Evolutionary conservation across 2,329 filamentous ascomycete genomes (phyloP).

Genomic region (Diaporthe ampelina): DNA sequence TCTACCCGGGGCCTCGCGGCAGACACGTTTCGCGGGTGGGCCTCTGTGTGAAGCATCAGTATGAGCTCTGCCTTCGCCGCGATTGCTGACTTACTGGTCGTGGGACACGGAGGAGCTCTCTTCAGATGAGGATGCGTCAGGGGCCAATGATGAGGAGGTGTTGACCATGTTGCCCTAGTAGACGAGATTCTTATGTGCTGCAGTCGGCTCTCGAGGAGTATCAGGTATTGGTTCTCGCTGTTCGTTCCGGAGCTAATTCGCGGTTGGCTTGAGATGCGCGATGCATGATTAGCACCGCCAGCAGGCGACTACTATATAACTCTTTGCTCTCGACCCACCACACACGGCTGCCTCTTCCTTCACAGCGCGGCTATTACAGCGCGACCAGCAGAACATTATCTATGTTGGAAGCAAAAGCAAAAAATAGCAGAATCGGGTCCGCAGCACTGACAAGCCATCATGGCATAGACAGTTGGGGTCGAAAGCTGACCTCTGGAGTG

Average conservation of each 20-base stretch:
- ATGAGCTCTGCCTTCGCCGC: neutral
- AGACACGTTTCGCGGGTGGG: constrained; percentile 11
- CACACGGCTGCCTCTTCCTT: constrained; percentile 30
- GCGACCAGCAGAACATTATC: constrained; percentile 20
- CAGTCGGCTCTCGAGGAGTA: neutral
- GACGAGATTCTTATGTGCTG: neutral
- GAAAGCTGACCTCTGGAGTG: constrained; percentile 9
- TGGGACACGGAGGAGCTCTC: neutral
- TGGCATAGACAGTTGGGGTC: constrained; percentile 2
- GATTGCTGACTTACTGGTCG: constrained; percentile 10
- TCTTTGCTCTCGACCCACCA: neutral
- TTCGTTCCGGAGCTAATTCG: neutral
- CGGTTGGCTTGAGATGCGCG: neutral
- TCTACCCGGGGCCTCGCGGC: constrained; percentile 36
- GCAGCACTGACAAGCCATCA: constrained; percentile 10
- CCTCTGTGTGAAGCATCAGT: constrained; percentile 21
- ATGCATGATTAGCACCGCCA: neutral
- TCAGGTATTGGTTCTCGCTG: neutral
- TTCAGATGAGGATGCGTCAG: constrained; percentile 3
- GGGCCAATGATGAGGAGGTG: constrained; percentile 16
- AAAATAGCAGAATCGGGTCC: neutral
- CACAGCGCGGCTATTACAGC: neutral
- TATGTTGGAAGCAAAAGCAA: neutral
- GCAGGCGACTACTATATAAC: neutral
- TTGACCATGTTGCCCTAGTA: constrained; percentile 18